These are phyloP conservation scores for Tetracladium maxilliforme DNA, from an alignment of 2,329 filamentous ascomycete genomes.

Conservation along the genomic window DNA sequence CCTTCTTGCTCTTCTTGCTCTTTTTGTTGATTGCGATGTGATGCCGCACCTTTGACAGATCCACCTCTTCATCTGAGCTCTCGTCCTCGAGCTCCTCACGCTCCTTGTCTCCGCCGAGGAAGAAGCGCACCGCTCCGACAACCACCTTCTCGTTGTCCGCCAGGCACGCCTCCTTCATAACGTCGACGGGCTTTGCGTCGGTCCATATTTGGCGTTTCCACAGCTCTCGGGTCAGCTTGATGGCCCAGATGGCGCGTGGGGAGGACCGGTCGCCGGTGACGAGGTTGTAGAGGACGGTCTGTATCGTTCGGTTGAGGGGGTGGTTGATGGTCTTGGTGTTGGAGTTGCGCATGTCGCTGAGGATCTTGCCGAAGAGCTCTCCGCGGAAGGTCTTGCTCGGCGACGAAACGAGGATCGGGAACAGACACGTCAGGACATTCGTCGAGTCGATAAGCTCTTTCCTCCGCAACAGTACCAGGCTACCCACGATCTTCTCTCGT, in stretches of 20 bases:
- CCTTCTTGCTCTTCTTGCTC: conserved; percentile 70
- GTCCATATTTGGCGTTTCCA: conserved; percentile 97
- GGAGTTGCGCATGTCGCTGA: conserved; percentile 76
- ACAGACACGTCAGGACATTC: conserved; percentile 75
- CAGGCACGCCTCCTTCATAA: conserved; percentile 89
- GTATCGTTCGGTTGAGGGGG: conserved; percentile 80
- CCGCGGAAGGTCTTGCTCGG: conserved; percentile 79
- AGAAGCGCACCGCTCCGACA: conserved; percentile 78
- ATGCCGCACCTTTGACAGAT: conserved; percentile 72
- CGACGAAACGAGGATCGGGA: conserved; percentile 84
- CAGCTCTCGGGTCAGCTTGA: conserved; percentile 86
- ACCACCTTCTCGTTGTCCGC: conserved; percentile 90
- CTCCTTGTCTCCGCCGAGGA: conserved; percentile 91
- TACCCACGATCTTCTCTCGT: conserved; percentile 87
- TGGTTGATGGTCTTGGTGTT: conserved; percentile 86
- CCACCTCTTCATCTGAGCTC: conserved; percentile 68
- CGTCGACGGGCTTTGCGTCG: conserved; percentile 86
- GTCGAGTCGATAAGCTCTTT: conserved; percentile 87
- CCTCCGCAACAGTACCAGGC: conserved; percentile 70
- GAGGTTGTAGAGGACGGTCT: conserved; percentile 85
- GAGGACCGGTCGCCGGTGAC: conserved; percentile 75
- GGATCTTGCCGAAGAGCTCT: conserved; percentile 77
- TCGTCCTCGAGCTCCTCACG: conserved; percentile 86
- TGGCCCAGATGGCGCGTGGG: conserved; percentile 83
- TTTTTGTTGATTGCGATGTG: conserved; percentile 93